Conservation (phyloP, 768 basidiomycete genomes). For the Tylopilus plumbeoviolaceoides region DNA sequence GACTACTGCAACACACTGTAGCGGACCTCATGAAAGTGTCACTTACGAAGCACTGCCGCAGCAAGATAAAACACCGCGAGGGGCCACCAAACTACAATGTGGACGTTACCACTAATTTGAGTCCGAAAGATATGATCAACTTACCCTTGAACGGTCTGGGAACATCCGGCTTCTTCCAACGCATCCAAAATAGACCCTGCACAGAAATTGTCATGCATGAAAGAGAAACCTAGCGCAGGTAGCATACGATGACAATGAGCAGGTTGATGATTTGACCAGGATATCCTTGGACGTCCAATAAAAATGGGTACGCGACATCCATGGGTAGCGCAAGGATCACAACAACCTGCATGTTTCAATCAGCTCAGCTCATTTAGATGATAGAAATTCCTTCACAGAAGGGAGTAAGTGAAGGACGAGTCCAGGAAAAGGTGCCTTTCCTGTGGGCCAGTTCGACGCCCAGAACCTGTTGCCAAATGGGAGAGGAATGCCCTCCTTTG, state of each 20-base stretch:
- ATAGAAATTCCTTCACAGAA: conserved; percentile 31
- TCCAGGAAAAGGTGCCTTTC: conserved; percentile 50
- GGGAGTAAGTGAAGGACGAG: conserved; percentile 53
- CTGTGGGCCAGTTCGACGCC: conserved; percentile 60
- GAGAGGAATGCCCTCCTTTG: conserved; percentile 59
- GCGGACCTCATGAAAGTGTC: rapidly evolving
- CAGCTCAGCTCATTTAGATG: not conserved
- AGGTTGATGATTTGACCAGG: conserved; percentile 54
- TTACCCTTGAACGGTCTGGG: conserved; percentile 52
- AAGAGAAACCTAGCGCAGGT: conserved; percentile 9
- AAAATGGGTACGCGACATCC: conserved; percentile 53
- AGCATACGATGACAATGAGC: conserved; percentile 47
- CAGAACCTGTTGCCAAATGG: conserved; percentile 57
- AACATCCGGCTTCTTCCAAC: conserved; percentile 47
- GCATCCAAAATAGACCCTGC: conserved; percentile 53
- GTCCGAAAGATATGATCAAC: not conserved
- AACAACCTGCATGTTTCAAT: conserved; percentile 36
- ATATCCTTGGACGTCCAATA: conserved; percentile 47
- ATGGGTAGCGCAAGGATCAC: conserved; percentile 53
- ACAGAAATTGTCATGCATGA: not conserved
- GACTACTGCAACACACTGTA: no score
- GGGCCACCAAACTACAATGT: conserved; percentile 47
- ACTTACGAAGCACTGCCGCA: conserved; percentile 47
- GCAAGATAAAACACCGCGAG: conserved; percentile 52
- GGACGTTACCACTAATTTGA: conserved; percentile 4